A percentile compares a stretch with the other conserved stretches of the same genome.
phyloP scores from a whole-genome alignment of 2,329 filamentous ascomycete genomes.

The Aspergillus vadensis region DNA sequence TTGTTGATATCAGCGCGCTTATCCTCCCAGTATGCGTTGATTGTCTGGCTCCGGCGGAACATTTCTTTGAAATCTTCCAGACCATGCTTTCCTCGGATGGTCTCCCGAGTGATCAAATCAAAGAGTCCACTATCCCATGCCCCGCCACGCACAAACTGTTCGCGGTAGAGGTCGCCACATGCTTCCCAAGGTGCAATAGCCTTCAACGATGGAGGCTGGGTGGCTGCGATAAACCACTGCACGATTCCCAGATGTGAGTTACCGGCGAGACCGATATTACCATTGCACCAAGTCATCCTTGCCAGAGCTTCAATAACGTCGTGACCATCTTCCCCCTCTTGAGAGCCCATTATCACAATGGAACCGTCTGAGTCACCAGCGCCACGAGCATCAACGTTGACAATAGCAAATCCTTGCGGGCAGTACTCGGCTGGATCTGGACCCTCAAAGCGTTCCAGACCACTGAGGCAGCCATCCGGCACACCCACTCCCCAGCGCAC shows the following conservation, averaged over 20 bases:
- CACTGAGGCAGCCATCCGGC: conserved; percentile 18
- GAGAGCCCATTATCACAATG: conserved; percentile 43
- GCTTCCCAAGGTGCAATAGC: conserved; percentile 52
- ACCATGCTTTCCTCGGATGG: conserved; percentile 35
- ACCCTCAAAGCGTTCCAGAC: conserved; percentile 46
- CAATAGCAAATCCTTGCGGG: conserved; percentile 34
- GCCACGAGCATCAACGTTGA: conserved; percentile 37
- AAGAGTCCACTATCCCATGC: conserved; percentile 44
- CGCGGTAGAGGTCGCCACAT: conserved; percentile 51
- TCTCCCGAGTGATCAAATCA: conserved; percentile 44
- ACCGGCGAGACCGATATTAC: conserved; percentile 46
- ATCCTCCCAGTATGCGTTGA: conserved; percentile 43
- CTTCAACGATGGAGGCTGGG: conserved; percentile 44
- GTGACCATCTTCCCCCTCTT: conserved; percentile 49
- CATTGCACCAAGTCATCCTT: conserved; percentile 47
- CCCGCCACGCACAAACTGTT: conserved; percentile 50
- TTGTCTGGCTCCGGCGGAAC: conserved; percentile 38
- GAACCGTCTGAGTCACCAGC: conserved; percentile 36
- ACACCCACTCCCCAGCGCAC: conserved; percentile 29
- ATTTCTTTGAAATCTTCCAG: conserved; percentile 49
- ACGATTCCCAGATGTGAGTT: conserved; percentile 47
- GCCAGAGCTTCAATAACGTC: conserved; percentile 49
- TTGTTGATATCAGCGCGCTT: conserved; percentile 41
- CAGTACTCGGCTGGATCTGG: conserved; percentile 41
- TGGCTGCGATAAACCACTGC: conserved; percentile 47